phyloP scores from a whole-genome alignment of 108 stramenopile species.

The Pseudonitzschia pungens region DNA sequence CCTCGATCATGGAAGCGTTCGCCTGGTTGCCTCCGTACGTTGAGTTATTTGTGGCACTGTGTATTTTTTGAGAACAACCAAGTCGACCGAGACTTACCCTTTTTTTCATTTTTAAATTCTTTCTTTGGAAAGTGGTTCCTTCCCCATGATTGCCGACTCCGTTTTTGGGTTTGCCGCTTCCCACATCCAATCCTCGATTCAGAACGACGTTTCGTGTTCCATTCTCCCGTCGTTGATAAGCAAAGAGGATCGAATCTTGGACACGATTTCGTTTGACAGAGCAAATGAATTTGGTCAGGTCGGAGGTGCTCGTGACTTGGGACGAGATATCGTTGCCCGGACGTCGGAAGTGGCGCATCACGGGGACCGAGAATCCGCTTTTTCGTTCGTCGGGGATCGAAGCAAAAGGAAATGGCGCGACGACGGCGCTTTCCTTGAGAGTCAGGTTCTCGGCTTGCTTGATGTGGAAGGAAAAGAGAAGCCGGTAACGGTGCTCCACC shows the following conservation, averaged over 20 bases:
- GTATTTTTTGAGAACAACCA: neutral
- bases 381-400: conserved; percentile 38
- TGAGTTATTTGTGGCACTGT: neutral
- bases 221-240: conserved; percentile 65
- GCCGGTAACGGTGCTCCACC: conserved; percentile 76
- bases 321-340: conserved; percentile 55
- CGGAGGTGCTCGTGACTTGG: conserved; percentile 58
- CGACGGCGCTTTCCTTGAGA: conserved; percentile 28
- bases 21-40: conserved; percentile 78
- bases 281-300: conserved; percentile 59
- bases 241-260: conserved; percentile 68
- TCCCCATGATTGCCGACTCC: conserved; percentile 74
- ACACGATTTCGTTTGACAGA: conserved; percentile 58
- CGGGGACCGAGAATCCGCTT: conserved; percentile 71
- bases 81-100: neutral
- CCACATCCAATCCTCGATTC: conserved; percentile 64
- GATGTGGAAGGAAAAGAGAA: conserved; percentile 35
- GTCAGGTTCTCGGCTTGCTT: conserved; percentile 59
- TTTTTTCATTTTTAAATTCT: neutral
- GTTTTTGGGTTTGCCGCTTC: conserved; percentile 74
- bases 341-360: conserved; percentile 54
- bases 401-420: neutral
- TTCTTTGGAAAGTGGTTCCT: conserved; percentile 54
- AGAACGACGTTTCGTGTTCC: conserved; percentile 63
- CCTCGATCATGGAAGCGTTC: conserved; percentile 84